Evolutionary conservation across 257 asterid species (phyloP).

Genomic region (Sherardia arvensis): DNA sequence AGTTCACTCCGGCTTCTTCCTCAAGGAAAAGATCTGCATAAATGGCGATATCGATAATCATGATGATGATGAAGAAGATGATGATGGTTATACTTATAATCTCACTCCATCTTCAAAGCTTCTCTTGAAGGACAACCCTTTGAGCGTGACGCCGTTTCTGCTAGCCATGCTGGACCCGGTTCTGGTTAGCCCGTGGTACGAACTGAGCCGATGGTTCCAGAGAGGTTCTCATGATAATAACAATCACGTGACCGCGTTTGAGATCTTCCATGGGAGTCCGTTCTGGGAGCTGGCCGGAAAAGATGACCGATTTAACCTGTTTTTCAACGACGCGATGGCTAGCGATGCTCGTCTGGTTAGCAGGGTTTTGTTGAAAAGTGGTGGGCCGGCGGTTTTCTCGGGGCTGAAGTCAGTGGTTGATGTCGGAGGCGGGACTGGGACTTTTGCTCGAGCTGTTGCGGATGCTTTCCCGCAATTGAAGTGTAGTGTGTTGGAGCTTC

Average conservation of each 20-base stretch:
- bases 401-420: slow-evolving; percentile 18
- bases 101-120: slow-evolving; percentile 18
- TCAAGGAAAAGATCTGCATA: neutral
- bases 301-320: neutral
- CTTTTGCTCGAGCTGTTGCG: slow-evolving; percentile 19
- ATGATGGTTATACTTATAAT: neutral
- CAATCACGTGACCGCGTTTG: slow-evolving; percentile 7
- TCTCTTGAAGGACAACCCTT: slow-evolving; percentile 17
- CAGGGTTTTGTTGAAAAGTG: slow-evolving; percentile 4
- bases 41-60: too few species aligned
- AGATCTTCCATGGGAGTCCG: slow-evolving; percentile 8
- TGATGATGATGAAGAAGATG: neutral
- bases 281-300: slow-evolving; percentile 12
- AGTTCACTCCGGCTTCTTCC: slow-evolving; percentile 22
- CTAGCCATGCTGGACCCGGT: slow-evolving; percentile 17
- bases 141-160: slow-evolving; percentile 5
- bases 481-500: slow-evolving; percentile 11
- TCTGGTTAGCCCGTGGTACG: slow-evolving; percentile 9
- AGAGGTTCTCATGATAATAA: neutral
- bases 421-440: slow-evolving; percentile 35
- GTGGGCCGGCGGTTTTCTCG: neutral
- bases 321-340: slow-evolving; percentile 24
- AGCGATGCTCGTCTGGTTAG: slow-evolving; percentile 15
- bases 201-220: slow-evolving; percentile 9
- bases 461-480: slow-evolving; percentile 15